These are phyloP conservation scores for Trichophyton simii DNA, from an alignment of 2,329 filamentous ascomycete species.

Conservation along the genomic window DNA sequence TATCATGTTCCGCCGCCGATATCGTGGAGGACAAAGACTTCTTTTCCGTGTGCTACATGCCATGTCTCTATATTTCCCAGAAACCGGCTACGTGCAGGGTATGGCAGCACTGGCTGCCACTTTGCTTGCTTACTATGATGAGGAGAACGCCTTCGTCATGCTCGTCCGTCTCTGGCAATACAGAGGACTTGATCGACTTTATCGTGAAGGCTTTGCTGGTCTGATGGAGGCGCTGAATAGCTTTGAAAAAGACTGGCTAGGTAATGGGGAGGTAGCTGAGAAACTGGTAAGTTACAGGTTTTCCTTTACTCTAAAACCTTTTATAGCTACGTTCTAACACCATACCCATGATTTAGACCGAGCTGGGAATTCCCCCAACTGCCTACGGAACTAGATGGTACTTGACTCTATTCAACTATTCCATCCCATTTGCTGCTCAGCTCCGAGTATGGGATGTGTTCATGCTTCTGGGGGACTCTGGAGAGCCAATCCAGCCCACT, in stretches of 20 bases:
- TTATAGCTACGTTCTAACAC: background rate
- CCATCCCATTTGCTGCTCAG: conserved; percentile 85
- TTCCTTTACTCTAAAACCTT: background rate
- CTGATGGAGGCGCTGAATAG: conserved; percentile 75
- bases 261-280: conserved; percentile 59
- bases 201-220: conserved; percentile 70
- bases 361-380: conserved; percentile 70
- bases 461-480: conserved; percentile 73
- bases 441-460: conserved; percentile 97
- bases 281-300: conserved; percentile 55
- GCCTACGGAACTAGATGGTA: conserved; percentile 98
- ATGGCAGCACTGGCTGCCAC: conserved; percentile 93
- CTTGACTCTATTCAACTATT: conserved; percentile 92
- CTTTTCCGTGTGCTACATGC: conserved; percentile 88
- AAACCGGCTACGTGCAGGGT: conserved; percentile 90
- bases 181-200: conserved; percentile 72
- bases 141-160: conserved; percentile 92
- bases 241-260: conserved; percentile 75
- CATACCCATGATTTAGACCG: conserved; percentile 39
- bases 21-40: conserved; percentile 80
- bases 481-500: conserved; percentile 28
- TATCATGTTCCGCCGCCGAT: conserved; percentile 91
- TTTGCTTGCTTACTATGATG: conserved; percentile 89
- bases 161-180: conserved; percentile 86
- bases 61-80: conserved; percentile 78